phyloP scores from a whole-genome alignment of 129 eudicot genomes.

The Arctium lappa region DNA sequence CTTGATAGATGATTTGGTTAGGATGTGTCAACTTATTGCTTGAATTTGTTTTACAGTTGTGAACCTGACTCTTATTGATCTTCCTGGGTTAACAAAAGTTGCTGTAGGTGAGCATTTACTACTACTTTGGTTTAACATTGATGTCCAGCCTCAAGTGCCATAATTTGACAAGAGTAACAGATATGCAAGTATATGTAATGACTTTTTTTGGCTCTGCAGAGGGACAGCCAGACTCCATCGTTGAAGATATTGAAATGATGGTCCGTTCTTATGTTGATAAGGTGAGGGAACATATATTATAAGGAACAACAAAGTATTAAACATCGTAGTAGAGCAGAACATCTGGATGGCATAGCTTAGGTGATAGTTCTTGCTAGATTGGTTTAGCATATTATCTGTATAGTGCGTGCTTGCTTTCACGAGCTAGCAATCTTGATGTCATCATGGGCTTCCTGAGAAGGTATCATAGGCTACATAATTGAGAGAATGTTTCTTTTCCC shows the following conservation, averaged over 20 bases:
- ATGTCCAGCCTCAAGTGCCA: constrained; percentile 4
- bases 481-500: background rate
- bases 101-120: constrained; percentile 85
- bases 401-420: background rate
- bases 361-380: background rate
- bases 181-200: constrained; percentile 18
- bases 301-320: background rate
- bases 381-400: background rate
- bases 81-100: constrained; percentile 98
- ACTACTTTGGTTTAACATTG: constrained; percentile 13
- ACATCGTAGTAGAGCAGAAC: background rate
- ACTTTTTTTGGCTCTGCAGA: constrained; percentile 48
- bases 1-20: constrained; percentile 1
- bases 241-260: constrained; percentile 96
- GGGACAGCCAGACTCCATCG: constrained; percentile 92
- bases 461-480: background rate
- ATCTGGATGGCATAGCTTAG: constrained; percentile 7
- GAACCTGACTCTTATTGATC: constrained; percentile 96
- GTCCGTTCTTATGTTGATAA: constrained; percentile 96
- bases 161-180: constrained; percentile 9
- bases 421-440: background rate
- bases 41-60: constrained; percentile 68
- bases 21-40: constrained; percentile 13
- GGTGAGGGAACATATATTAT: constrained; percentile 37
- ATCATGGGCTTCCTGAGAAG: background rate